Evolutionary conservation across 768 basidiomycete species (phyloP).

Genomic region (Favolaschia claudopus): DNA sequence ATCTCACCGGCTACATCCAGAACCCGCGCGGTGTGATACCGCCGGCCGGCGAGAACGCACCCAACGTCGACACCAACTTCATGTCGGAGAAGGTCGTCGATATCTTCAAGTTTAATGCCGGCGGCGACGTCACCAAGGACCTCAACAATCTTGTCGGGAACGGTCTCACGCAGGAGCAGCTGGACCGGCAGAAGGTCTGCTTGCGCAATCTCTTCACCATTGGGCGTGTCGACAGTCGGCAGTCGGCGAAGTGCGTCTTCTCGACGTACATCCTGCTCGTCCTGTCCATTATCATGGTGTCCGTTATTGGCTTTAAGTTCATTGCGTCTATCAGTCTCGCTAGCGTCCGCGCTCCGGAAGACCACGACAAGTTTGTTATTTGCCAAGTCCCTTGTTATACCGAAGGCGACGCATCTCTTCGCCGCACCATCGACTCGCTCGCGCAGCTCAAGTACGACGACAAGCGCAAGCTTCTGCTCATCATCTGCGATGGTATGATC

Average conservation of each 20-base stretch:
- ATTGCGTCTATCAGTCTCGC: slow-evolving; percentile 89
- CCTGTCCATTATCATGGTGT: slow-evolving; percentile 90
- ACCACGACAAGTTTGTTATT: slow-evolving; percentile 96
- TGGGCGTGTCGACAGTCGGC: slow-evolving; percentile 91
- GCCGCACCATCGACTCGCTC: slow-evolving; percentile 91
- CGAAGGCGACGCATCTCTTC: slow-evolving; percentile 88
- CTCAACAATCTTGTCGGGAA: slow-evolving; percentile 72
- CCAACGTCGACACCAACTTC: slow-evolving; percentile 62
- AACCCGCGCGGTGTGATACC: slow-evolving; percentile 65
- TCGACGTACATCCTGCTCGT: slow-evolving; percentile 90
- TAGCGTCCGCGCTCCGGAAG: slow-evolving; percentile 82
- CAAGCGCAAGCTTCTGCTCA: slow-evolving; percentile 91
- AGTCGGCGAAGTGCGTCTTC: slow-evolving; percentile 92
- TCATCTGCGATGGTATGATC: slow-evolving; percentile 98
- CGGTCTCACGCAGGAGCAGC: slow-evolving; percentile 45
- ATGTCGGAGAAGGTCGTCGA: slow-evolving; percentile 75
- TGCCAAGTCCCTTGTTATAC: slow-evolving; percentile 99
- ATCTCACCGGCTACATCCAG: slow-evolving; percentile 81
- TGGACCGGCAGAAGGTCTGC: slow-evolving; percentile 83
- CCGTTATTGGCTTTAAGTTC: slow-evolving; percentile 96
- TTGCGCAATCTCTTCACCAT: slow-evolving; percentile 92
- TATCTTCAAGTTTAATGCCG: slow-evolving; percentile 79
- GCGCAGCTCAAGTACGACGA: slow-evolving; percentile 97
- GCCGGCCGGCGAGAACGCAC: slow-evolving; percentile 55
- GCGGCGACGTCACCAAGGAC: slow-evolving; percentile 81